A percentile compares a stretch with the other conserved stretches of the same genome.
Evolutionary conservation across 768 basidiomycete species (phyloP).

Genomic region (Phylloporus sp.): DNA sequence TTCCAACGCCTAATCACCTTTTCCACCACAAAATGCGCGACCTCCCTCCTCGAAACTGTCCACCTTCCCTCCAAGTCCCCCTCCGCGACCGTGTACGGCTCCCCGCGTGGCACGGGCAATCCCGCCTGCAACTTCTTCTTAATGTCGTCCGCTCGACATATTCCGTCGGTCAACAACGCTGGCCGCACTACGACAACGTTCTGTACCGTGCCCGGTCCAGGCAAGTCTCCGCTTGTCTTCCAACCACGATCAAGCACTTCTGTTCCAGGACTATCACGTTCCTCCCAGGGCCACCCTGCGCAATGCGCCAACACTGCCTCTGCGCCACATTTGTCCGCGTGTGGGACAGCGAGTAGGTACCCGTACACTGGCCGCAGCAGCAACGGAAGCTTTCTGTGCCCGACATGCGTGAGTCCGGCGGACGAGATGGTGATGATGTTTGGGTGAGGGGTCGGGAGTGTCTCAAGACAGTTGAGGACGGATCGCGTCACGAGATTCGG

Average conservation of each 20-base stretch:
- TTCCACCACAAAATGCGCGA: conserved; percentile 61
- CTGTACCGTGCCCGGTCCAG: conserved; percentile 41
- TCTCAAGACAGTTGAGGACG: conserved; percentile 53
- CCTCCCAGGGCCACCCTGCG: conserved; percentile 51
- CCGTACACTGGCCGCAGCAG: conserved; percentile 47
- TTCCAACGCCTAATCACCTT: conserved; percentile 45
- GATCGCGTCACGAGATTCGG: conserved; percentile 56
- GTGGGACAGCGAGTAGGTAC: conserved; percentile 42
- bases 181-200: conserved; percentile 49
- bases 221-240: conserved; percentile 36
- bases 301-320: conserved; percentile 50
- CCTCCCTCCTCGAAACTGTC: conserved; percentile 60
- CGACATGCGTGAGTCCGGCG: conserved; percentile 44
- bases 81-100: conserved; percentile 42
- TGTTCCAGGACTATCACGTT: conserved; percentile 37
- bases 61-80: conserved; percentile 40
- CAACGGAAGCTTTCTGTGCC: conserved; percentile 45
- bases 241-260: conserved; percentile 46
- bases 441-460: conserved; percentile 45
- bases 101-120: conserved; percentile 8
- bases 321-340: conserved; percentile 57
- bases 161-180: conserved; percentile 56
- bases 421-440: conserved; percentile 55
- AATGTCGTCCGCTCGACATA: conserved; percentile 32
- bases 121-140: neutral